Base-by-base conservation (phyloP, 78 protist genomes). In the Dictyostelium brefeldianum region DNA sequence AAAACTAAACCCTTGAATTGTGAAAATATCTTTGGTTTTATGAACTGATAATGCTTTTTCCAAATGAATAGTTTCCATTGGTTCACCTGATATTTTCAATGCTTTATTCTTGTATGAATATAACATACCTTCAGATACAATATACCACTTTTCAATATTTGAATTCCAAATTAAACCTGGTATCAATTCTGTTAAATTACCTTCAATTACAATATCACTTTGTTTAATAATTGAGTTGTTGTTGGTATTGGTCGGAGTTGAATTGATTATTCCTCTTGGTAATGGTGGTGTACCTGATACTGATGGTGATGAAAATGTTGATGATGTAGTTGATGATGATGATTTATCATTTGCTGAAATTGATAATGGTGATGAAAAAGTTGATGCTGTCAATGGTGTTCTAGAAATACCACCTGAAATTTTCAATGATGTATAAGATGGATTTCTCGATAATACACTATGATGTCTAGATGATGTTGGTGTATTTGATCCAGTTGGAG, bases 81-180 rank as follows among this genome's bases (percentile, higher is more conserved):
- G 93, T 17, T 87, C 80, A 6, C 43, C 57, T 43, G n/a, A 50
- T 36, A 36, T 36, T 46, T 56, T 62, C 25, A 77, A 46, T 87
- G 22, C 29, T 78, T 87, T 87, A 12, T 27, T 62, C 54, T 47
- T 87, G 54, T 43, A 87, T 5, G 84, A 59, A 51, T 64, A 87
- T 20, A 87, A 78, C 31, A 87, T 87, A 51, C 93, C 84, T 46
- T 74, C 83, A 0, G 93, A 87, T 18, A 87, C 84, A 1, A 87
- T 67, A 77, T 64, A 87, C 93, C 93, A 87, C 50, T 87, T 87
- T 56, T 87, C 93, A 9, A 69, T 46, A 77, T 87, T 87, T 43
- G 93, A 87, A 51, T 87, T 87, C 93, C 93, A 87, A 0, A 87
- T 6, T 48, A 87, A 48, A 31, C 93, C 93, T 64, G 93, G 93